Evolutionary conservation across 306 rosid genomes (phyloP).

Genomic region (Bauhinia variegata): DNA sequence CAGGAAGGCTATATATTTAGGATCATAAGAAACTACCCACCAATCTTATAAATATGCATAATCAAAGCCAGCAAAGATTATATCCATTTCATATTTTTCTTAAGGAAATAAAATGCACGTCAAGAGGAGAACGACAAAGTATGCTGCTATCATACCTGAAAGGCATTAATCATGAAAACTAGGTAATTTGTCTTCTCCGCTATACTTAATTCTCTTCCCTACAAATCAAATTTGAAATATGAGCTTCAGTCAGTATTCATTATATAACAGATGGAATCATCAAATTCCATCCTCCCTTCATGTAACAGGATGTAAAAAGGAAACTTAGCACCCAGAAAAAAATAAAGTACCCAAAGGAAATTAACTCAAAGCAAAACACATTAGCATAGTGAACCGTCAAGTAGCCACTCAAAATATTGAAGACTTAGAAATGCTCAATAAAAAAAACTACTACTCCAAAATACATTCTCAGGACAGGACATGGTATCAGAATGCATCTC

Average conservation of each 20-base stretch:
- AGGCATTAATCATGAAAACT: slow-evolving; percentile 94
- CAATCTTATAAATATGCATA: slow-evolving; percentile 17
- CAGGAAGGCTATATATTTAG: no score
- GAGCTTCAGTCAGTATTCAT: slow-evolving; percentile 27
- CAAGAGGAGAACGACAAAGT: neutral
- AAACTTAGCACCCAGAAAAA: neutral
- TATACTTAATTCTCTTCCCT: slow-evolving; percentile 86
- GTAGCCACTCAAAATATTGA: slow-evolving; percentile 8
- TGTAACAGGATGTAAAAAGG: neutral
- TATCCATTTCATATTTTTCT: neutral
- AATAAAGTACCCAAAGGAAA: no score
- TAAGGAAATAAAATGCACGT: neutral
- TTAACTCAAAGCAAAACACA: neutral
- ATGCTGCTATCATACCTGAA: slow-evolving; percentile 67
- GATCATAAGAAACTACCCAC: neutral
- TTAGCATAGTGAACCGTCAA: neutral
- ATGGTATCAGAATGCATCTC: neutral
- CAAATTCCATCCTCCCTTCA: slow-evolving; percentile 18
- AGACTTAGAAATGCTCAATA: neutral
- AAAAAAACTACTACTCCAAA: neutral
- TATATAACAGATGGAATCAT: neutral
- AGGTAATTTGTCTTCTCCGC: slow-evolving; percentile 95
- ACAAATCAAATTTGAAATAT: slow-evolving; percentile 38
- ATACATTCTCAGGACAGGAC: neutral
- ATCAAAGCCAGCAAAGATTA: slow-evolving; percentile 9